Conservation (phyloP, 192 early-diverging fungal species). For the Jimgerdemannia flammicorona region DNA sequence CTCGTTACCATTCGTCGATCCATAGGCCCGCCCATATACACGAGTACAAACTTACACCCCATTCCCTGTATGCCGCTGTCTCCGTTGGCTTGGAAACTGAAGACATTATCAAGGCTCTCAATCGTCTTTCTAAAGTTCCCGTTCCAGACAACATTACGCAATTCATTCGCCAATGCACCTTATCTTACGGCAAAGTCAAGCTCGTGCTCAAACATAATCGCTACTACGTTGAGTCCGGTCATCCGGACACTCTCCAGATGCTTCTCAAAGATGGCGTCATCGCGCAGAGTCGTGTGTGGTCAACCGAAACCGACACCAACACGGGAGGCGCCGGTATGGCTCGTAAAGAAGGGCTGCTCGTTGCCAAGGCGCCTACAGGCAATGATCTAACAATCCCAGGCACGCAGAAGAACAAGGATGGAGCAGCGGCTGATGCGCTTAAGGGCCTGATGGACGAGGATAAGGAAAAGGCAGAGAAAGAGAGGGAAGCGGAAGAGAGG, state of each 20-base stretch:
- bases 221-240: conserved; percentile 89
- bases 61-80: conserved; percentile 97
- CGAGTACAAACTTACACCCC: conserved; percentile 94
- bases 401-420: conserved; percentile 46
- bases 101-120: conserved; percentile 87
- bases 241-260: conserved; percentile 76
- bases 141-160: conserved; percentile 72
- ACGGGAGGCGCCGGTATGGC: conserved; percentile 14
- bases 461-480: conserved; percentile 12
- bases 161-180: conserved; percentile 78
- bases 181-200: conserved; percentile 94
- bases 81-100: conserved; percentile 91
- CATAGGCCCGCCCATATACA: conserved; percentile 69
- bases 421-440: conserved; percentile 9
- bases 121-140: conserved; percentile 84
- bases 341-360: conserved; percentile 47
- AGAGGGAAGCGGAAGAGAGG: conserved; percentile 17
- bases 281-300: conserved; percentile 55
- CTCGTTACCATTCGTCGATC: neutral
- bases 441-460: neutral
- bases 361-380: conserved; percentile 54
- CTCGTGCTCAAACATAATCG: conserved; percentile 93
- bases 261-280: conserved; percentile 79
- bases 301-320: conserved; percentile 33
- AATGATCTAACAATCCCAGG: conserved; percentile 68